Evolutionary conservation across 495 filamentous ascomycete genomes (phyloP).

Genomic region (Cudoniella acicularis): DNA sequence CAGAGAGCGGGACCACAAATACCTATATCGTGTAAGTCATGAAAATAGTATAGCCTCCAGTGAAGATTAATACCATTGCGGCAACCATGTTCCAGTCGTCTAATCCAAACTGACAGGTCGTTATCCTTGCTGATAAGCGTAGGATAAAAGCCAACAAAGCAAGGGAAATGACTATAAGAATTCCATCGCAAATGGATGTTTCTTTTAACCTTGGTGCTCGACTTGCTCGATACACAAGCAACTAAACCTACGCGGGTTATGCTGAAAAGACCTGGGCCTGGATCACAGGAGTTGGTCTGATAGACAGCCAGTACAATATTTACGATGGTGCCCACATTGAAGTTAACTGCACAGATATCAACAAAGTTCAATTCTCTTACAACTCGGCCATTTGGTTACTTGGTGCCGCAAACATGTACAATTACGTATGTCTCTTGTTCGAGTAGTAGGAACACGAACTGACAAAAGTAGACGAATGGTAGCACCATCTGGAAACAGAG

Average conservation of each 20-base stretch:
- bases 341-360: slow-evolving; percentile 59
- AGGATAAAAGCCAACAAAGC: slow-evolving; percentile 7
- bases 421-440: slow-evolving; percentile 49
- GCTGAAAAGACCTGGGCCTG: slow-evolving; percentile 73
- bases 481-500: slow-evolving; percentile 27
- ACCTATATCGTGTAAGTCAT: slow-evolving; percentile 8
- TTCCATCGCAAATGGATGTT: slow-evolving; percentile 78
- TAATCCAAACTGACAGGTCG: neutral
- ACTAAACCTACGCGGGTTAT: slow-evolving; percentile 74
- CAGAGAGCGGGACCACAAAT: slow-evolving; percentile 12
- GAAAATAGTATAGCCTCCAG: neutral
- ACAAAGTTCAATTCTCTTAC: slow-evolving; percentile 70
- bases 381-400: slow-evolving; percentile 67
- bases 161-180: slow-evolving; percentile 86
- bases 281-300: slow-evolving; percentile 58
- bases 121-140: slow-evolving; percentile 2
- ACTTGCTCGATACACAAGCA: slow-evolving; percentile 71
- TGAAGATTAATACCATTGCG: slow-evolving; percentile 1
- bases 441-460: neutral
- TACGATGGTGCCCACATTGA: slow-evolving; percentile 71
- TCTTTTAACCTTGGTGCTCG: slow-evolving; percentile 83
- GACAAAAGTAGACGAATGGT: slow-evolving; percentile 30
- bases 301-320: slow-evolving; percentile 60
- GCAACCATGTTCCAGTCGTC: slow-evolving; percentile 14
- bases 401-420: slow-evolving; percentile 78